A percentile compares a stretch with the other conserved stretches of the same genome.
These are phyloP conservation scores for Penicillium corylophilum DNA, from an alignment of 2,329 filamentous ascomycete species.

Conservation along the genomic window DNA sequence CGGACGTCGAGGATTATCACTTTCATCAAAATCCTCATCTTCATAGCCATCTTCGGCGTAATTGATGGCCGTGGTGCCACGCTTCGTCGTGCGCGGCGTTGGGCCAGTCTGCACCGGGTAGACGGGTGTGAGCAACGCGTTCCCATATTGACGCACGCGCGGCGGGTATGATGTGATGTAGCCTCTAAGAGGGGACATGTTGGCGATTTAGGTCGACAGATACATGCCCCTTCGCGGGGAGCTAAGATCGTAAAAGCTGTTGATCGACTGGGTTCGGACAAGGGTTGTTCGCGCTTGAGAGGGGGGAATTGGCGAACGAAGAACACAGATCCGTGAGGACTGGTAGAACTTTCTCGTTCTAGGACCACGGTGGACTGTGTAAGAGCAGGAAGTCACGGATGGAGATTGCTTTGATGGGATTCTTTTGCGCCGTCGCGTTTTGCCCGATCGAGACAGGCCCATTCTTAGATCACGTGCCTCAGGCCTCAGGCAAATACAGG, in stretches of 20 bases:
- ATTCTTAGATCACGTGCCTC: slow-evolving; percentile 31
- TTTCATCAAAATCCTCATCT: slow-evolving; percentile 61
- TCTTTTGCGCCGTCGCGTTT: slow-evolving; percentile 34
- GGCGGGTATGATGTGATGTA: slow-evolving; percentile 91
- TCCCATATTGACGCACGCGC: slow-evolving; percentile 83
- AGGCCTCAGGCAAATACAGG: slow-evolving; percentile 8
- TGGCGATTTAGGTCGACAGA: slow-evolving; percentile 32
- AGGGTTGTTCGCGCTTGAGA: slow-evolving; percentile 16
- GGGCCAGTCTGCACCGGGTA: slow-evolving; percentile 68
- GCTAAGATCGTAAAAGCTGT: slow-evolving; percentile 22
- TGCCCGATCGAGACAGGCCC: slow-evolving; percentile 24
- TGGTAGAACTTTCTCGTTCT: not conserved
- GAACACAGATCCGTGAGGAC: not conserved
- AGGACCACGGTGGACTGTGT: not conserved
- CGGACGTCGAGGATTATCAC: slow-evolving; percentile 68
- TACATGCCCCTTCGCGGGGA: slow-evolving; percentile 37
- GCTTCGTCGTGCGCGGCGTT: slow-evolving; percentile 84
- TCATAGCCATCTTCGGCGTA: slow-evolving; percentile 97
- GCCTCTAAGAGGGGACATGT: slow-evolving; percentile 69
- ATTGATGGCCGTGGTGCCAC: slow-evolving; percentile 94
- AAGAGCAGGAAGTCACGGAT: not conserved
- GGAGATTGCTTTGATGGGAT: slow-evolving; percentile 13
- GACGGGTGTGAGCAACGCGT: slow-evolving; percentile 84
- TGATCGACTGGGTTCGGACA: slow-evolving; percentile 16
- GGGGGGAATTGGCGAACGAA: not conserved